Evolutionary conservation across 164 flowering plant genomes (phyloP).

Genomic region (Sedum album): DNA sequence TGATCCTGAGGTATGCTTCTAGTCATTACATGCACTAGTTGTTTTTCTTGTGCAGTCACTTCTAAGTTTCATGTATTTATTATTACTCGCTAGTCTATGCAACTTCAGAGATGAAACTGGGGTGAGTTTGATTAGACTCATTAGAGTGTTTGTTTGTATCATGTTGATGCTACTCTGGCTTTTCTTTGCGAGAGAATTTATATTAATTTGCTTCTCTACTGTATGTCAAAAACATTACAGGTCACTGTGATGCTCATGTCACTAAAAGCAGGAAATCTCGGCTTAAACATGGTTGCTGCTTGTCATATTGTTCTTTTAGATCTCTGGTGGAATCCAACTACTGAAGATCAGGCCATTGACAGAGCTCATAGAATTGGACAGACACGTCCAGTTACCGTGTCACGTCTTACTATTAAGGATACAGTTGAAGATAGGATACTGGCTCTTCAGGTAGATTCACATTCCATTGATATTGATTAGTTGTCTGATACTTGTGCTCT

Average conservation of each 20-base stretch:
- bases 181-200: background rate
- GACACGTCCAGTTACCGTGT: constrained; percentile 89
- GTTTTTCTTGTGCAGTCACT: background rate
- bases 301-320: constrained; percentile 86
- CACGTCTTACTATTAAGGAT: constrained; percentile 70
- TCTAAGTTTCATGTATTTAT: background rate
- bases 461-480: too few relatives aligned
- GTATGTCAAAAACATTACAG: constrained; percentile 23
- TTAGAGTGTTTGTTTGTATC: too few relatives aligned
- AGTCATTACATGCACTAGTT: background rate
- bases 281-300: constrained; percentile 94
- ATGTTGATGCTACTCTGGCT: background rate
- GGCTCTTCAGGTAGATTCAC: constrained; percentile 84
- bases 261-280: constrained; percentile 92
- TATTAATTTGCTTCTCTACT: background rate
- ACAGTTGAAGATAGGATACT: constrained; percentile 90
- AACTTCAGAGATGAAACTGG: background rate
- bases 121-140: background rate
- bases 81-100: background rate
- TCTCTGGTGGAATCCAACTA: constrained; percentile 99
- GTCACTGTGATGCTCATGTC: constrained; percentile 96
- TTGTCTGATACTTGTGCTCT: background rate
- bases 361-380: constrained; percentile 98
- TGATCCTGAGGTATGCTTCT: constrained; percentile 65
- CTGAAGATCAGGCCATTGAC: constrained; percentile 96